These are phyloP conservation scores for Xerocomus brunneocitrinus DNA, from an alignment of 768 basidiomycete genomes.

Conservation along the genomic window DNA sequence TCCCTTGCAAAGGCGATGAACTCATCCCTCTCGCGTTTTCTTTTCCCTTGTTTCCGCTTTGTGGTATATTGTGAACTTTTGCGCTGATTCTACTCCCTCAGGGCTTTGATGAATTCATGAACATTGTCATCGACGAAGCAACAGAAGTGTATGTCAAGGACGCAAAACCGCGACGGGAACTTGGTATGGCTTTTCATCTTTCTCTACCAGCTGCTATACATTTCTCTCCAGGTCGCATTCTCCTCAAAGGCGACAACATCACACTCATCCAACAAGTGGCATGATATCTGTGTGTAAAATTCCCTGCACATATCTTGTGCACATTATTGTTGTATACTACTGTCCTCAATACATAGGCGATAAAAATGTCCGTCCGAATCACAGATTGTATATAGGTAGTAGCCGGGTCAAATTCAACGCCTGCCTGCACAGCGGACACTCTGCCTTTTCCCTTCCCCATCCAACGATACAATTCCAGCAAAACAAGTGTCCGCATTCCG, in stretches of 20 bases:
- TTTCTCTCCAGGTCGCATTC: constrained; percentile 68
- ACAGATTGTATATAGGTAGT: constrained; percentile 83
- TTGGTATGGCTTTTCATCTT: constrained; percentile 52
- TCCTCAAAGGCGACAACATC: constrained; percentile 97
- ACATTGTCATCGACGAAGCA: constrained; percentile 91
- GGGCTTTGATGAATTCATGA: constrained; percentile 99
- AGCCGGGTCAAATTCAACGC: constrained; percentile 62
- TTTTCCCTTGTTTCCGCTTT: constrained; percentile 1
- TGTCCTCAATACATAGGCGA: constrained; percentile 1
- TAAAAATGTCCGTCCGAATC: constrained; percentile 18
- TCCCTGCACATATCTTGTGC: constrained; percentile 1
- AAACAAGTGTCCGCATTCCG: constrained; percentile 87
- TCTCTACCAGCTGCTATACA: neutral
- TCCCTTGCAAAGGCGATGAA: constrained; percentile 35
- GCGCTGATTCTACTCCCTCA: constrained; percentile 35
- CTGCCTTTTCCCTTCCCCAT: constrained; percentile 87
- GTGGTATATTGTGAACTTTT: neutral
- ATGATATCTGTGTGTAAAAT: constrained; percentile 22
- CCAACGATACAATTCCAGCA: constrained; percentile 88
- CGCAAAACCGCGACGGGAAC: constrained; percentile 74
- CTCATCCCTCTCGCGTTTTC: constrained; percentile 7
- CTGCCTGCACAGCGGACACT: constrained; percentile 86
- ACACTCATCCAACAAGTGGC: constrained; percentile 84
- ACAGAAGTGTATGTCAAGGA: constrained; percentile 90
- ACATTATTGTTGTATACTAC: constrained; percentile 19